phyloP scores from a whole-genome alignment of 331 rosid genomes.

The Rosa hybrid region DNA sequence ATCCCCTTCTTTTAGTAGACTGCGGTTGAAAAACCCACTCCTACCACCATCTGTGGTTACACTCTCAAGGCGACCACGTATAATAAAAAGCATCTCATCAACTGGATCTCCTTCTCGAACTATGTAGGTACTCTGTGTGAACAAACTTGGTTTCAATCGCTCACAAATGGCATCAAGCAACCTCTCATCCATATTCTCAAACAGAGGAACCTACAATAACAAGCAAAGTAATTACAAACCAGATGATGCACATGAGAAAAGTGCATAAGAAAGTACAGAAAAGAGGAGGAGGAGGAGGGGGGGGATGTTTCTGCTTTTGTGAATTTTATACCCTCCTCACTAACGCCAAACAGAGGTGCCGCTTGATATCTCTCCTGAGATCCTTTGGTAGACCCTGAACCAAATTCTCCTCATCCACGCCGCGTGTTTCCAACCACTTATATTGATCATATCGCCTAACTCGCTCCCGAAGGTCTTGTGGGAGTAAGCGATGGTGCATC shows the following conservation, averaged over 20 bases:
- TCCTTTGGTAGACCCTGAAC: slow-evolving; percentile 97
- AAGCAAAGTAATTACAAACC: slow-evolving; percentile 23
- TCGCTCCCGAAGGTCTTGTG: slow-evolving; percentile 83
- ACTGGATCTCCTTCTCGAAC: slow-evolving; percentile 99
- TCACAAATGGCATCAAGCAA: slow-evolving; percentile 98
- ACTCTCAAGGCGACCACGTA: slow-evolving; percentile 98
- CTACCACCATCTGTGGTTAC: slow-evolving; percentile 97
- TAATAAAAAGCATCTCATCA: slow-evolving; percentile 96
- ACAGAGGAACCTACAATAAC: slow-evolving; percentile 80
- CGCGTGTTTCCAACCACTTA: slow-evolving; percentile 99
- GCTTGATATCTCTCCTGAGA: slow-evolving; percentile 94
- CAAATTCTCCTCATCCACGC: slow-evolving; percentile 87
- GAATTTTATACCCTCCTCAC: slow-evolving; percentile 76
- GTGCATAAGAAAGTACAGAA: neutral
- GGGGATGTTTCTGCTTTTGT: neutral
- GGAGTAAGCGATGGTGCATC: slow-evolving; percentile 99
- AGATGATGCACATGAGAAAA: slow-evolving; percentile 2
- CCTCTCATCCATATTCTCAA: slow-evolving; percentile 95
- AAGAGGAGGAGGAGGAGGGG: too few relatives aligned
- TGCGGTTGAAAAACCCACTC: slow-evolving; percentile 91
- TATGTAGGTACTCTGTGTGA: slow-evolving; percentile 80
- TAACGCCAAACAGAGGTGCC: slow-evolving; percentile 96
- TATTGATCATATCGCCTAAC: slow-evolving; percentile 98
- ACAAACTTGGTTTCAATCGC: slow-evolving; percentile 84
- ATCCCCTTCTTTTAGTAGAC: slow-evolving; percentile 79